These are phyloP conservation scores for Coemansia sp. DNA, from an alignment of 192 early-diverging fungal genomes.

Conservation along the genomic window DNA sequence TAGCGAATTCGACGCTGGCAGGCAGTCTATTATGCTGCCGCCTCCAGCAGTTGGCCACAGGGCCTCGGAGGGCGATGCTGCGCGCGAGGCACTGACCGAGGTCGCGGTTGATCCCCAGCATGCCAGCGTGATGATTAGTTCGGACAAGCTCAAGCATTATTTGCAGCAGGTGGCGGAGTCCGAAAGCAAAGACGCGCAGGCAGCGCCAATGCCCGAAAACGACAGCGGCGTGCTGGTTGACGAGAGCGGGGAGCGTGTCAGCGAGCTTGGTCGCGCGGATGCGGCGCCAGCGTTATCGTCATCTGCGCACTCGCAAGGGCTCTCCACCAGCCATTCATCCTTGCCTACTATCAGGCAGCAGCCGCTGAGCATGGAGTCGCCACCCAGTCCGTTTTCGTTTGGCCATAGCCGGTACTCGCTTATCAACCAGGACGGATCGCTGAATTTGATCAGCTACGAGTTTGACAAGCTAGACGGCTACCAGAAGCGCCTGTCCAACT, in stretches of 20 bases:
- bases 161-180: slow-evolving; percentile 8
- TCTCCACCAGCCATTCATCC: slow-evolving; percentile 18
- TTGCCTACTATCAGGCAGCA: slow-evolving; percentile 1
- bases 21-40: slow-evolving; percentile 5
- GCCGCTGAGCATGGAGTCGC: slow-evolving; percentile 7
- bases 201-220: slow-evolving; percentile 8
- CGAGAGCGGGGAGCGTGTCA: not conserved
- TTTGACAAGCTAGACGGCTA: slow-evolving; percentile 48
- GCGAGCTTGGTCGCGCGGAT: too few species aligned
- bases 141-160: slow-evolving; percentile 13
- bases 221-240: slow-evolving; percentile 42
- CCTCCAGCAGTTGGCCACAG: not conserved
- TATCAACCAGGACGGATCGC: slow-evolving; percentile 47
- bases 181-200: slow-evolving; percentile 4
- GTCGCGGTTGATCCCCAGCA: slow-evolving; percentile 18
- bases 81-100: slow-evolving; percentile 4
- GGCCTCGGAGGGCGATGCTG: too few species aligned
- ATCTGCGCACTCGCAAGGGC: slow-evolving; percentile 6
- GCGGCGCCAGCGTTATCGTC: not conserved
- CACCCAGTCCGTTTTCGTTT: slow-evolving; percentile 44
- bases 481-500: slow-evolving; percentile 33
- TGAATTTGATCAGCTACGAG: slow-evolving; percentile 41
- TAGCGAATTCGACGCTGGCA: not conserved
- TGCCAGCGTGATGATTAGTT: slow-evolving; percentile 13
- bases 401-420: slow-evolving; percentile 48